Evolutionary conservation across 805 yeast species (phyloP), one percentile per base, ranked within the genome.

Genomic region (Tetrapisispora phaffii): DNA sequence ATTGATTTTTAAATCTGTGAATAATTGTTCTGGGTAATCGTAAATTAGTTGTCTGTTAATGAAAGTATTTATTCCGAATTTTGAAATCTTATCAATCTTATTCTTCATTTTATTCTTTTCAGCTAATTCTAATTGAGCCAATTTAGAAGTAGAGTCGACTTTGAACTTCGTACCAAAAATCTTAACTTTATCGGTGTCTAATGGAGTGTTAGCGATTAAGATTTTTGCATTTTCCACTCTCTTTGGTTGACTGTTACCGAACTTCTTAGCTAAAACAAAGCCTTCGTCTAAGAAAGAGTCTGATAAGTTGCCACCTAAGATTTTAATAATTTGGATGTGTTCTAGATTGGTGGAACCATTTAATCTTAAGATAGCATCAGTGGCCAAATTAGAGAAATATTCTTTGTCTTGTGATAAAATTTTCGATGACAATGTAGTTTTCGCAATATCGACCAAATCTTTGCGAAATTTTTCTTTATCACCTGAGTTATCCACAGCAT

Each of bases 201-300:
- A 74, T 17, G 97, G 80, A 5, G 98, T 93, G 68, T 93, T 93
- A 16, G 98, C 96, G 60, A 93, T 84, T 51, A 93, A 74, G 53
- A 93, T 87, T 55, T 77, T 81, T 28, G 95, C 96, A 59, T 90
- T 80, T 58, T 79, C 78, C 45, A 93, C 67, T 58, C 72, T 76
- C 67, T 86, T 89, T 41, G 96, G 95, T 71, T 93, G 98, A 56
- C 87, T 82, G 51, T 86, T 90, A 56, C 97, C 98, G 59, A 93
- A 90, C 62, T 77, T 79, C 69, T 93, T 93, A 62, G 84, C 85
- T 55, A 93, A 74, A 52, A 93, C 83, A 62, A 93, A 93, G 19
- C 98, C 99, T 61, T 90, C 96, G 65, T 90, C 98, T 46, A 93
- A 75, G 67, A 84, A 93, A 4, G 97, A 87, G 63, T 93, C 97